phyloP scores from a whole-genome alignment of 805 yeast genomes.

The Sugiyamaella mastotermitis region DNA sequence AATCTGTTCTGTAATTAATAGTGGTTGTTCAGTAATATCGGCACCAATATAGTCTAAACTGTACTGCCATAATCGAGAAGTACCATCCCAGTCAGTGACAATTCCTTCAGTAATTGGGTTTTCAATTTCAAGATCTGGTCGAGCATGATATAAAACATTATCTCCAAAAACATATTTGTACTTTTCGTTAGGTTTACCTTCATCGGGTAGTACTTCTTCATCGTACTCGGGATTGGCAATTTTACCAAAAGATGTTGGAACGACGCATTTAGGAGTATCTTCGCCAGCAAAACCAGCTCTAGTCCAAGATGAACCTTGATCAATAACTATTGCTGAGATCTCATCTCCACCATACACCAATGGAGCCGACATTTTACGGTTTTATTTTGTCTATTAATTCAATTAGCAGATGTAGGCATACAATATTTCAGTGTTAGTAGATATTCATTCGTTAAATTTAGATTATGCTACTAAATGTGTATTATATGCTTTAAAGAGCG shows the following conservation, averaged over 20 bases:
- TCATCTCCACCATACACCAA: conserved; percentile 68
- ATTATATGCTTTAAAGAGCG: no score
- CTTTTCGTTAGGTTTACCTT: conserved; percentile 3
- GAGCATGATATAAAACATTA: conserved; percentile 15
- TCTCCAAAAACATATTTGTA: conserved; percentile 19
- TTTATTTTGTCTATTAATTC: no score
- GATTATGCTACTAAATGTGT: no score
- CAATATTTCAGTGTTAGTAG: no score
- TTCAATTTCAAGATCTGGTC: conserved; percentile 17
- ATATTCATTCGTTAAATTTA: no score
- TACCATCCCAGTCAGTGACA: conserved; percentile 74
- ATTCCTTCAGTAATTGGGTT: conserved; percentile 22
- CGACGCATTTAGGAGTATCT: conserved; percentile 68
- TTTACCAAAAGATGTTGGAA: conserved; percentile 46
- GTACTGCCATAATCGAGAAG: conserved; percentile 64
- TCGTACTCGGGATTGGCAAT: conserved; percentile 7
- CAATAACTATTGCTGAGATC: conserved; percentile 81
- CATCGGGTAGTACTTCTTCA: conserved; percentile 9
- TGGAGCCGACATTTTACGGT: no score
- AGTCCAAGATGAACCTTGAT: conserved; percentile 80
- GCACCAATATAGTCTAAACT: conserved; percentile 46
- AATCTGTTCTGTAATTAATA: conserved; percentile 78
- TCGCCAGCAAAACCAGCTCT: conserved; percentile 90
- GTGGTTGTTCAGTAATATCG: conserved; percentile 62
- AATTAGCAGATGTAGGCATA: no score